Evolutionary conservation across 2,329 filamentous ascomycete genomes (phyloP), one percentile per base, ranked within the genome.

Genomic region (Paraphaeosphaeria minitans): DNA sequence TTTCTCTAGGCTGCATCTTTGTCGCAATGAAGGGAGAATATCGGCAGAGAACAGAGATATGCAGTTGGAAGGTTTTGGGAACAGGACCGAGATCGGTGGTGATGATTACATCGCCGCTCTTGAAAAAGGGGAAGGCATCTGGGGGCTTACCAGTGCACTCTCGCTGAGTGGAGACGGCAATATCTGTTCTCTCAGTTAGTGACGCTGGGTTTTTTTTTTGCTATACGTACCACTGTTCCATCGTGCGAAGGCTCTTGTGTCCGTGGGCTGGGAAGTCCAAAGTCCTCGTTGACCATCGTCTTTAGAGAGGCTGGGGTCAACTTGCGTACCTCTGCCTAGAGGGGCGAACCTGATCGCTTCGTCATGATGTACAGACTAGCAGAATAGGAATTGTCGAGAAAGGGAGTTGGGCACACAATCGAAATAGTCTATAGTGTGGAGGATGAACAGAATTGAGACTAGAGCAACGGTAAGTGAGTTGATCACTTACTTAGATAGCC

Each of bases 31-130:
- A 67, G 1, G 57, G 27, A 4, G 65, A 66, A 39, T 59, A 41
- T 13, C 50, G 48, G 3, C 39, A 49, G 10, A 69, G 55, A 1
- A 59, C 39, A 2, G 35, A 14, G 29, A 55, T 59, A 29, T 67
- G 62, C 4, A 69, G 56, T n/a, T 59, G 63, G 39, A 62, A 64
- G 1, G 16, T 49, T 21, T 29, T 31, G 0, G 29, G 5, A 4
- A 43, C 45, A 4, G 37, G 19, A 16, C 45, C 43, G 2, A 55
- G 41, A 1, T 58, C 58, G 0, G 48, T 37, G 9, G 22, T n/a
- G 27, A 68, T 63, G 37, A 64, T n/a, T 1, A 67, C 61, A 27
- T 68, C 60, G 1, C 67, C 67, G n/a, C 39, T 53, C 8, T 41
- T 41, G 51, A 62, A 66, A 21, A 50, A 12, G 1, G 66, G 66